phyloP scores from a whole-genome alignment of 495 filamentous ascomycete species.

The Aspergillus diversus region DNA sequence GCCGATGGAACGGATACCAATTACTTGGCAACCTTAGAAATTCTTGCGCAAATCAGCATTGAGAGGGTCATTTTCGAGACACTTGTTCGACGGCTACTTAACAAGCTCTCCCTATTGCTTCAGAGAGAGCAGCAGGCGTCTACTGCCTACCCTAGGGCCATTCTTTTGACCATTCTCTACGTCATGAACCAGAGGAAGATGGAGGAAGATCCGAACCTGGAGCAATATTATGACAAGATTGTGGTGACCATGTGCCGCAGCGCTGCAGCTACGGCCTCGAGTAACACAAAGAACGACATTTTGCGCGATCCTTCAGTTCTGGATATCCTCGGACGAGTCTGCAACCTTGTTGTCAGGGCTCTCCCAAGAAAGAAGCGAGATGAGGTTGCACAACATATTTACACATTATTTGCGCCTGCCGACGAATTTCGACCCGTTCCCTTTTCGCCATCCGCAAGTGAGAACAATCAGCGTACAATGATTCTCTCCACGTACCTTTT shows the following conservation, averaged over 20 bases:
- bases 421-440: conserved; percentile 44
- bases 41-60: conserved; percentile 66
- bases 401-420: conserved; percentile 55
- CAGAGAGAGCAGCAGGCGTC: conserved; percentile 54
- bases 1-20: conserved; percentile 44
- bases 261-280: conserved; percentile 46
- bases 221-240: conserved; percentile 63
- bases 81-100: conserved; percentile 67
- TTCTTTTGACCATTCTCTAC: conserved; percentile 68
- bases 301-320: conserved; percentile 58
- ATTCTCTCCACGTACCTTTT: conserved; percentile 66
- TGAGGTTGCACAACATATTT: conserved; percentile 57
- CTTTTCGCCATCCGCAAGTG: conserved; percentile 36
- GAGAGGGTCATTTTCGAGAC: conserved; percentile 71
- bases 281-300: conserved; percentile 43
- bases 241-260: conserved; percentile 55
- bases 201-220: conserved; percentile 51
- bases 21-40: conserved; percentile 66
- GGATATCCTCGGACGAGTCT: conserved; percentile 66
- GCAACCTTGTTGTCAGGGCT: conserved; percentile 61
- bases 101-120: conserved; percentile 64
- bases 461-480: conserved; percentile 51
- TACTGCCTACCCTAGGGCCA: conserved; percentile 57
- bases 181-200: conserved; percentile 61
- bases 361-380: conserved; percentile 57